A percentile compares a stretch with the other conserved stretches of the same genome.
phyloP scores from a whole-genome alignment of 371 early-diverging fungal species.

The Umbelopsis sp. region DNA sequence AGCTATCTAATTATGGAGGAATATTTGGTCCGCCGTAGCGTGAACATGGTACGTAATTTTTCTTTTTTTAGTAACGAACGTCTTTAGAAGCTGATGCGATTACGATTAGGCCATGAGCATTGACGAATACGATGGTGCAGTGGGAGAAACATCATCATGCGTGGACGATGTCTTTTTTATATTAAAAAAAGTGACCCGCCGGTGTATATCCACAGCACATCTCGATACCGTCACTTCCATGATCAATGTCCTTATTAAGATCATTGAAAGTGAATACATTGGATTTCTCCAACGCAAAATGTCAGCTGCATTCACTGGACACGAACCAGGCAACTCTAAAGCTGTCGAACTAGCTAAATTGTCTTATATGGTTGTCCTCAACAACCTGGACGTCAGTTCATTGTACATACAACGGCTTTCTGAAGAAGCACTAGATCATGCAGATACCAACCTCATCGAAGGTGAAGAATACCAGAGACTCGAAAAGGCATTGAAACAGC shows the following conservation, averaged over 20 bases:
- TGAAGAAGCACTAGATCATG: slow-evolving; percentile 63
- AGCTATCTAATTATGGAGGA: slow-evolving; percentile 77
- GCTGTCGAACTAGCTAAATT: slow-evolving; percentile 54
- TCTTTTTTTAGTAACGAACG: not conserved
- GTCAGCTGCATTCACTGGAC: slow-evolving; percentile 55
- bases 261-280: slow-evolving; percentile 71
- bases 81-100: not conserved
- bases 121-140: slow-evolving; percentile 57
- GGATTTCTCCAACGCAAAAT: slow-evolving; percentile 65
- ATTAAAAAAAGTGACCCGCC: slow-evolving; percentile 72
- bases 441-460: slow-evolving; percentile 54
- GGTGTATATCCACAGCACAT: slow-evolving; percentile 76
- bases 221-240: slow-evolving; percentile 67
- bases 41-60: slow-evolving; percentile 66
- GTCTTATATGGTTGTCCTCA: slow-evolving; percentile 76
- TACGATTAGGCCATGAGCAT: slow-evolving; percentile 53
- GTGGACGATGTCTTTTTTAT: slow-evolving; percentile 95
- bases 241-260: slow-evolving; percentile 59
- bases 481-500: slow-evolving; percentile 16
- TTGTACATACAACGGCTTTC: slow-evolving; percentile 73
- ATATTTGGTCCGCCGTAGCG: slow-evolving; percentile 68
- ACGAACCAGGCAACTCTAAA: slow-evolving; percentile 37
- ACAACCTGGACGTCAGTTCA: slow-evolving; percentile 82
- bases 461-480: slow-evolving; percentile 41
- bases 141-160: slow-evolving; percentile 70